phyloP scores from a whole-genome alignment of 179 eudicot genomes.

The Spinacia oleracea region DNA sequence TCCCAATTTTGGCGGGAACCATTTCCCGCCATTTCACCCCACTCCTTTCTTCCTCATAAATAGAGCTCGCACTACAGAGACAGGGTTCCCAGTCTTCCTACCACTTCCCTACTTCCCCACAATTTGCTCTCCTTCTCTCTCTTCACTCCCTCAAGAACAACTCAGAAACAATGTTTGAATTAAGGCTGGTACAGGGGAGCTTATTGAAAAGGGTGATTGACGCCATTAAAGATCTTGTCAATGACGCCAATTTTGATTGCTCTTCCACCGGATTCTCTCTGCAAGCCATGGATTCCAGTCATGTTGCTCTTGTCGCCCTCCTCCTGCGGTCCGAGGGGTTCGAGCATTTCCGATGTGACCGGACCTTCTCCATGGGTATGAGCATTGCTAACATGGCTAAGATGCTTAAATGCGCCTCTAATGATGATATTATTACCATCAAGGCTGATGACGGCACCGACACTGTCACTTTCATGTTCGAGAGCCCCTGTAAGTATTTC shows the following conservation, averaged over 20 bases:
- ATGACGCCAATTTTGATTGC: conserved; percentile 69
- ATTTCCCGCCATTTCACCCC: conserved; percentile 31
- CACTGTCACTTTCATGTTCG: conserved; percentile 68
- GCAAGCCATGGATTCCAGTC: conserved; percentile 70
- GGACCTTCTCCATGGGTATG: conserved; percentile 61
- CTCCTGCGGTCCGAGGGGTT: conserved; percentile 61
- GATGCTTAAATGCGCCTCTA: conserved; percentile 57
- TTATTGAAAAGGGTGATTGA: conserved; percentile 61
- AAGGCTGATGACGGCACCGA: conserved; percentile 67
- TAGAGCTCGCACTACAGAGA: background rate
- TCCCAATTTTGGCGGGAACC: conserved; percentile 26
- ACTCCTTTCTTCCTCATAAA: background rate
- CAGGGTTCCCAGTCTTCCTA: conserved; percentile 1
- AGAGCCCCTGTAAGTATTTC: conserved; percentile 47
- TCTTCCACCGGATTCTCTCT: conserved; percentile 56
- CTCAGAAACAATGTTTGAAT: conserved; percentile 45
- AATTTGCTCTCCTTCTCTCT: background rate
- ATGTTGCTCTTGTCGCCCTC: conserved; percentile 59
- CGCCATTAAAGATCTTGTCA: conserved; percentile 65
- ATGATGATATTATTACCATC: conserved; percentile 57
- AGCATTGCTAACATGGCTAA: conserved; percentile 50
- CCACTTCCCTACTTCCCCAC: background rate
- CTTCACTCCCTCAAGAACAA: too few species aligned
- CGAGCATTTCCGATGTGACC: conserved; percentile 62
- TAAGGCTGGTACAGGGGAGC: conserved; percentile 53